Percentiles rank a stretch among this genome's conserved stretches.
These are phyloP conservation scores for Mimosa bimucronata DNA, from an alignment of 306 rosid species.

Conservation along the genomic window DNA sequence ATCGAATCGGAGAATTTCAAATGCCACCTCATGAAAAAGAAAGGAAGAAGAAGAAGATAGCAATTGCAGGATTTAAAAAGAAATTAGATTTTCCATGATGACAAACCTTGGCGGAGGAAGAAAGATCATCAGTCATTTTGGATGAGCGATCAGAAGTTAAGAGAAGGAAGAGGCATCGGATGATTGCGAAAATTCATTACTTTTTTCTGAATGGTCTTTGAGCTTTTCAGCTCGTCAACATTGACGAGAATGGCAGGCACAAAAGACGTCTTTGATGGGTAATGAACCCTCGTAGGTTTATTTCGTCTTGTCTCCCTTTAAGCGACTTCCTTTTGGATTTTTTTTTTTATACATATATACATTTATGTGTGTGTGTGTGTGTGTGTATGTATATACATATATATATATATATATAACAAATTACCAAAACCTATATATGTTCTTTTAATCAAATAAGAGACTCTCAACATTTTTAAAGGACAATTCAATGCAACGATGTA, in stretches of 20 bases:
- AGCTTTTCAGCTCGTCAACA: slow-evolving; percentile 46
- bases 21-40: slow-evolving; percentile 47
- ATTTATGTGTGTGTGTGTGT: too few species aligned
- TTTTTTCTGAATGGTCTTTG: slow-evolving; percentile 21
- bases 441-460: too few species aligned
- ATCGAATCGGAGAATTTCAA: slow-evolving; percentile 56
- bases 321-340: too few species aligned
- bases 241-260: slow-evolving; percentile 36
- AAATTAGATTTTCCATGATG: slow-evolving; percentile 33
- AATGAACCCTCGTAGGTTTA: neutral
- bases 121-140: slow-evolving; percentile 85
- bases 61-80: slow-evolving; percentile 13
- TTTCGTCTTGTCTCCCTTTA: too few species aligned
- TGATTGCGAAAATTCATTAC: neutral
- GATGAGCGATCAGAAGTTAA: slow-evolving; percentile 65
- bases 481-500: too few species aligned
- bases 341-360: too few species aligned
- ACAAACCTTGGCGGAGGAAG: slow-evolving; percentile 78
- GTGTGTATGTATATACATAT: too few species aligned
- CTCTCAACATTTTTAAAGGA: too few species aligned
- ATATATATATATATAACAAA: too few species aligned
- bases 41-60: neutral
- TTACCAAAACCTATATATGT: too few species aligned
- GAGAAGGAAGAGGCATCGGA: slow-evolving; percentile 62
- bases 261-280: slow-evolving; percentile 46